Base-by-base conservation (phyloP, 345 rosid species). In the Camelina hispida region DNA sequence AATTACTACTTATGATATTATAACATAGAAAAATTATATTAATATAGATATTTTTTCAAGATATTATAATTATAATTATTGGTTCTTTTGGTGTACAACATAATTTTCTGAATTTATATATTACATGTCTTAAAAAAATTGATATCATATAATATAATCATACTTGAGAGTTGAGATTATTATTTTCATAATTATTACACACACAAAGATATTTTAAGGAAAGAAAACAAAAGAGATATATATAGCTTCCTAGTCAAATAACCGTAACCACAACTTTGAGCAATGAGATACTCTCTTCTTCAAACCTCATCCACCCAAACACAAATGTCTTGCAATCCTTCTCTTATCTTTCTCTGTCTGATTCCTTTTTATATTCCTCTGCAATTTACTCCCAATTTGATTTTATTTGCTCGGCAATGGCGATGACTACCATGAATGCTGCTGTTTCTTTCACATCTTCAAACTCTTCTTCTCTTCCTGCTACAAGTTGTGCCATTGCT, bases 371-470 rank as follows among this genome's bases (percentile, higher is more conserved):
- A 72, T 72, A 59, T 2, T 60, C 18, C 69, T 66, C 48, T 32
- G 32, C 23, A 1, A 34, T 32, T 67, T 54, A 32, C 40, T 51
- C 74, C 20, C 28, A 34, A 0, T 56, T 66, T 59, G 40, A 73
- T 50, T 60, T 66, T 68, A 46, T 47, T 25, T 46, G 9, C 62
- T 65, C 53, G 48, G 13, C 83, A 75, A 88, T 90, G 97, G 93
- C 95, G 10, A 28, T 28, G 30, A 56, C 93, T 56, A 87, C 97
- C 62, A 78, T 90, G 17, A 89, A 86, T 73, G 93, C 98, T 80
- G 87, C 95, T 67, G 87, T 93, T 78, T 85, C 96, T 54, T 83
- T 93, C 20, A 88, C 98, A 5, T 82, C 88, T 50, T 75, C 97
- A 52, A 86, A 85, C 57, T 76, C 98, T 28, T 56, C 89, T 67